A percentile compares a stretch with the other conserved stretches of the same genome.
Conservation (phyloP, 352 stramenopile genomes). For the Thalassiosira mediterranea region DNA sequence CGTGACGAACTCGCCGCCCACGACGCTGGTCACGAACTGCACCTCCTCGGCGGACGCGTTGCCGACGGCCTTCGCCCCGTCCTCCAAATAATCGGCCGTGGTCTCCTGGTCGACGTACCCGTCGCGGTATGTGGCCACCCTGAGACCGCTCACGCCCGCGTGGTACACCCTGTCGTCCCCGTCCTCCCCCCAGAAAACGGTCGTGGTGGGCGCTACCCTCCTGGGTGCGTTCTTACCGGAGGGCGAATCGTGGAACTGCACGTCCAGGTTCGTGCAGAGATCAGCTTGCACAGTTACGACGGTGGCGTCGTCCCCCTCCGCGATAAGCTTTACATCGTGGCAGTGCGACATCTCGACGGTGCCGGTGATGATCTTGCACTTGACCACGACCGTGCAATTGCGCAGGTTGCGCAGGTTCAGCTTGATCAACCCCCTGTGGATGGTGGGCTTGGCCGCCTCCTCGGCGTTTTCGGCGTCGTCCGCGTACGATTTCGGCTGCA, state of each 20-base stretch:
- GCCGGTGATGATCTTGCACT: slow-evolving; percentile 83
- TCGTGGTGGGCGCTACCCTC: slow-evolving; percentile 44
- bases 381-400: slow-evolving; percentile 78
- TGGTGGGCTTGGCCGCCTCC: slow-evolving; percentile 41
- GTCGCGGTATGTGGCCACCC: slow-evolving; percentile 70
- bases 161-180: slow-evolving; percentile 84
- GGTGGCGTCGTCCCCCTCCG: slow-evolving; percentile 63
- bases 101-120: slow-evolving; percentile 72
- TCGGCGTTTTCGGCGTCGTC: slow-evolving; percentile 75
- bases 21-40: slow-evolving; percentile 83
- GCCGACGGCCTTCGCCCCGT: slow-evolving; percentile 71
- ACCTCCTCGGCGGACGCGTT: slow-evolving; percentile 80
- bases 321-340: slow-evolving; percentile 62
- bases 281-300: slow-evolving; percentile 85
- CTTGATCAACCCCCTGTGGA: slow-evolving; percentile 75
- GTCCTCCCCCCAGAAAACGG: slow-evolving; percentile 77
- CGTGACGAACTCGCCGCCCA: slow-evolving; percentile 75
- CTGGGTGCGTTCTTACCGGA: slow-evolving; percentile 63
- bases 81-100: slow-evolving; percentile 71
- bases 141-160: slow-evolving; percentile 78
- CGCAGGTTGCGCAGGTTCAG: slow-evolving; percentile 72
- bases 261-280: slow-evolving; percentile 75
- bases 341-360: slow-evolving; percentile 79
- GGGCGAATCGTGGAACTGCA: slow-evolving; percentile 76
- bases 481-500: slow-evolving; percentile 66